Base-by-base conservation (phyloP, 208 protist species). In the Phytomonas sp. region DNA sequence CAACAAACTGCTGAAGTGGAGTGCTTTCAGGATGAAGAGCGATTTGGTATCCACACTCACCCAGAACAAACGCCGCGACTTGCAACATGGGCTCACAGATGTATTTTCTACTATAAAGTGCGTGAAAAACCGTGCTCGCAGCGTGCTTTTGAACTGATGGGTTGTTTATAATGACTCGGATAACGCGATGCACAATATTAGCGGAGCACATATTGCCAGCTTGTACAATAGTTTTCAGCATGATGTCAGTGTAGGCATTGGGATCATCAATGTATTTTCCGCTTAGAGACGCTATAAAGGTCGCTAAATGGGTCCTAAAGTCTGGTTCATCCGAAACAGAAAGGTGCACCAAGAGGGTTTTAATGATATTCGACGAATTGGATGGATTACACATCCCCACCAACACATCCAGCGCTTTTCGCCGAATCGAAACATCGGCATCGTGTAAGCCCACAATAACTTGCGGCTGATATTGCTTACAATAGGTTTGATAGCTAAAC, bases 41-140 rank as follows among this genome's bases (percentile, higher is more conserved):
- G 63, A 99, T 98, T 37, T 98, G 91, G 75, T 98, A 94, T 60
- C 97, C 98, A 80, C 98, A 99, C 82, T 99, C 98, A 63, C 98
- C 98, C 16, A 99, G 84, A 19, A 99, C 70, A 71, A 99, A 98
- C 0, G 88, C 92, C 4, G 87, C 84, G 34, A 97, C 79, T 30
- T 80, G 78, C 60, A 89, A 67, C 72, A 92, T 78, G 36, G 84
- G 61, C 52, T 83, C 77, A 23, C 80, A 76, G 0, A 79, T 69
- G 66, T 78, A 72, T 63, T 80, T 78, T 56, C 74, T 76, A 33
- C 29, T 79, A 16, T 77, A 75, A 16, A 92, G 72, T 16, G 83
- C 68, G 49, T 75, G 78, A 66, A 95, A 93, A 19, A 88, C 75
- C 0, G 71, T 84, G 62, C 66, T 92, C 6, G 93, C 89, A 1